These are phyloP conservation scores for Gastrodia elata DNA, from an alignment of 106 monocot genomes.

Conservation along the genomic window DNA sequence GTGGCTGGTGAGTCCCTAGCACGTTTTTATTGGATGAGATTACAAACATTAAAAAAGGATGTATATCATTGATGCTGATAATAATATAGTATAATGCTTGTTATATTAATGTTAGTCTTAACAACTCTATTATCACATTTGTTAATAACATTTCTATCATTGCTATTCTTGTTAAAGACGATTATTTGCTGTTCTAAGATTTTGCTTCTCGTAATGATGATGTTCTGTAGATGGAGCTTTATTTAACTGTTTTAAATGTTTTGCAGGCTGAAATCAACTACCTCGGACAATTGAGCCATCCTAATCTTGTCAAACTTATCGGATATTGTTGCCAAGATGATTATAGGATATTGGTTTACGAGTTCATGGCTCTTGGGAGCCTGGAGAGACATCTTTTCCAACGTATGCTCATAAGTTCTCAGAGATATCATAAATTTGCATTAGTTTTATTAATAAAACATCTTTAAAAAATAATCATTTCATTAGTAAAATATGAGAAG, in stretches of 20 bases:
- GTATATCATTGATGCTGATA: not conserved
- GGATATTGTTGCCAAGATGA: constrained; percentile 26
- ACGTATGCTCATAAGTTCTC: constrained; percentile 13
- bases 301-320: constrained; percentile 29
- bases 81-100: not conserved
- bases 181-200: not conserved
- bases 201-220: not conserved
- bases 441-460: not conserved
- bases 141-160: not conserved
- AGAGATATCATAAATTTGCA: not conserved
- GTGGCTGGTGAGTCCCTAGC: constrained; percentile 5
- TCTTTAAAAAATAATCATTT: not conserved
- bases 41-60: not conserved
- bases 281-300: constrained; percentile 26
- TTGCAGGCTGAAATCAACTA: constrained; percentile 29
- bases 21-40: not conserved
- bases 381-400: constrained; percentile 23
- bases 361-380: constrained; percentile 29
- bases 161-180: not conserved
- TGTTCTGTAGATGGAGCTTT: not conserved
- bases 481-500: no score
- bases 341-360: constrained; percentile 21
- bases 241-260: constrained; percentile 2
- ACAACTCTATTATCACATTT: not conserved
- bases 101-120: not conserved